phyloP scores from a whole-genome alignment of 2,329 filamentous ascomycete species.

The Colletotrichum navitas region DNA sequence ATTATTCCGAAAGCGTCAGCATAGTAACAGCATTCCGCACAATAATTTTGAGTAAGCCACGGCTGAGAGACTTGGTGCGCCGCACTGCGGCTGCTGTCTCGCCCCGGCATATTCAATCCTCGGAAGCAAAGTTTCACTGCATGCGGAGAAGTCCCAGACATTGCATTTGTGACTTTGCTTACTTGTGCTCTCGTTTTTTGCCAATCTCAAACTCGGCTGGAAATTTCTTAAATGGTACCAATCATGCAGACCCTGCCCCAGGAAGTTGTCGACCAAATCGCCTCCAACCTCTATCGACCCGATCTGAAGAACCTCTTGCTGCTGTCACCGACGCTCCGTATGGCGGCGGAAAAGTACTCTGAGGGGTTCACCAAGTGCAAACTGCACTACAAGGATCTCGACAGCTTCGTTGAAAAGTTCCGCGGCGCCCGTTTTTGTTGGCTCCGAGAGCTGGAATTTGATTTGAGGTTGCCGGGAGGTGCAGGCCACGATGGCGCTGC shows the following conservation, averaged over 20 bases:
- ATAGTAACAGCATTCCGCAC: not conserved
- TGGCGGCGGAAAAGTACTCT: conserved; percentile 13
- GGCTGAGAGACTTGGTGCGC: not conserved
- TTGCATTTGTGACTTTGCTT: not conserved
- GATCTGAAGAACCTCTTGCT: conserved; percentile 3
- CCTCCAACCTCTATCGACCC: not conserved
- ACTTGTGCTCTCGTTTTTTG: not conserved
- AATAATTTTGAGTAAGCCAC: not conserved
- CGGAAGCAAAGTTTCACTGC: not conserved
- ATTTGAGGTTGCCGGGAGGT: not conserved
- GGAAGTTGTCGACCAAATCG: conserved; percentile 11
- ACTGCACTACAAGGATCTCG: not conserved
- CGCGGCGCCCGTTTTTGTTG: conserved; percentile 7
- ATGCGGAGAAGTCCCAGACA: not conserved
- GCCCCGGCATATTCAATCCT: not conserved
- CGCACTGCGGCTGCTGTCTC: not conserved
- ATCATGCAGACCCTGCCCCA: not conserved
- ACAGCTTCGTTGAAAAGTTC: not conserved
- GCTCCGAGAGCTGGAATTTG: conserved; percentile 6
- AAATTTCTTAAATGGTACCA: not conserved
- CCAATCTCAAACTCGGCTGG: not conserved
- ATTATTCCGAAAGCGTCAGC: not conserved
- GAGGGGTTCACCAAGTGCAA: conserved; percentile 1
- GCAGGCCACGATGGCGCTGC: not conserved
- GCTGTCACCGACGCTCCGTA: not conserved